Evolutionary conservation across 2,329 filamentous ascomycete genomes (phyloP), one percentile per base, ranked within the genome.

Genomic region (Colletotrichum costaricense): DNA sequence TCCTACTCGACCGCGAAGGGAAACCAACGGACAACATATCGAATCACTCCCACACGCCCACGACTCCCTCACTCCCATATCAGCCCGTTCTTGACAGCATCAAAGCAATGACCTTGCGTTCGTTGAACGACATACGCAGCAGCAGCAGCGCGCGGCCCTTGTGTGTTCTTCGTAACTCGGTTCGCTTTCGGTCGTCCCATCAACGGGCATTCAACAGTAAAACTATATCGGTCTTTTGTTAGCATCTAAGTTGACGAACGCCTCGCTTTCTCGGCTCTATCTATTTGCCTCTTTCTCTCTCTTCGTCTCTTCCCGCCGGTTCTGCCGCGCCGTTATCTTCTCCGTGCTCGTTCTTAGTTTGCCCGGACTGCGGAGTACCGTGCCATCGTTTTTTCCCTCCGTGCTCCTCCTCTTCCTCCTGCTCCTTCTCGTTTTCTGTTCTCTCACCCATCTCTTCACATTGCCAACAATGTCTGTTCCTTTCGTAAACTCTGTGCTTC

Each of bases 111-210:
- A 49, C 35, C 49, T 30, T 19, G 58, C 65, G 58, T 63, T 62
- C 58, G 65, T 46, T 46, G 30, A n/a, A 16, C 5, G 16, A 42
- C 19, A 6, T 63, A 19, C 26, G 8, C 16, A 52, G 11, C 54
- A 30, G 22, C 38, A 19, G 42, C 42, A 12, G 42, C 42, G 16
- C 42, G 42, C 16, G 42, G 42, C 42, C 42, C 42, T 11, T 49
- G 14, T 6, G 5, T 42, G 2, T 49, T 49, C 7, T 9, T 49
- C 42, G 42, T 42, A n/a, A 52, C 59, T 72, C 59, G 54, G 59
- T 55, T 55, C 55, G 56, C 19, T 69, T 42, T 49, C 70, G 70
- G 70, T 72, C 70, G 70, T 72, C 70, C 70, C 38, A 64, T 72
- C 70, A 69, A 72, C 70, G 70, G 70, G 70, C 70, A 72, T 72